A percentile compares a stretch with the other conserved stretches of the same genome.
Evolutionary conservation across 1,284 basidiomycete species (phyloP).

Genomic region (Earliella scabrosa): DNA sequence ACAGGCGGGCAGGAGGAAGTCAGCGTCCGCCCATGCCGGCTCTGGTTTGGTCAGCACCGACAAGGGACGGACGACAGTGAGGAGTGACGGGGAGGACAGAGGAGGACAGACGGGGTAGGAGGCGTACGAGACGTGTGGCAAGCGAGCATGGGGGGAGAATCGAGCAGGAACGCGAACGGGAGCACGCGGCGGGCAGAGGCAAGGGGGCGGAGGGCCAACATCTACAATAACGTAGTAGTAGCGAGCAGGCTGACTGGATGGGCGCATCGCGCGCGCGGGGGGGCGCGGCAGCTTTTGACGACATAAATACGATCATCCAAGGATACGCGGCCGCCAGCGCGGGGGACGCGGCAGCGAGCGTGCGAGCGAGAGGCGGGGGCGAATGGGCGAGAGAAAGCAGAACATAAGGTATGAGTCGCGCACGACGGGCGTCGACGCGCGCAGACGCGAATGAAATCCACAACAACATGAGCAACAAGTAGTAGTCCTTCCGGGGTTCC

Average conservation of each 20-base stretch:
- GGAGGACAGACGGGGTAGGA: not conserved
- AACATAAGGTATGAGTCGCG: not conserved
- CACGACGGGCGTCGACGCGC: not conserved
- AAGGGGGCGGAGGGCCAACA: not conserved
- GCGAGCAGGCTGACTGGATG: not conserved
- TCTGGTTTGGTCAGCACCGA: not conserved
- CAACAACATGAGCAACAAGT: not conserved
- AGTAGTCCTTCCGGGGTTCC: constrained; percentile 1
- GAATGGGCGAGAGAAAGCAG: not conserved
- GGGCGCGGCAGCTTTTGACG: constrained; percentile 21
- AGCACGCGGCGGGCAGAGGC: not conserved
- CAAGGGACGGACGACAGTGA: not conserved
- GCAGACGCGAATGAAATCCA: not conserved
- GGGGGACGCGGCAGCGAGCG: not conserved
- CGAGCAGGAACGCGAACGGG: no score
- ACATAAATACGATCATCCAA: constrained; percentile 29
- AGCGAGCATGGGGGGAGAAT: not conserved
- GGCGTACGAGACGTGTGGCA: not conserved
- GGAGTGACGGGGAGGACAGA: not conserved
- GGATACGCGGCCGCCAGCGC: constrained; percentile 8
- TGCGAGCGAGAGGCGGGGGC: not conserved
- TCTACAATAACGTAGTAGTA: constrained; percentile 1
- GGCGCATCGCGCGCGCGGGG: not conserved
- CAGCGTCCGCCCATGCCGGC: not conserved
- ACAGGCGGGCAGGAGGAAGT: not conserved